Base-by-base conservation (phyloP, 108 stramenopile species). In the Craspedostauros australis region DNA sequence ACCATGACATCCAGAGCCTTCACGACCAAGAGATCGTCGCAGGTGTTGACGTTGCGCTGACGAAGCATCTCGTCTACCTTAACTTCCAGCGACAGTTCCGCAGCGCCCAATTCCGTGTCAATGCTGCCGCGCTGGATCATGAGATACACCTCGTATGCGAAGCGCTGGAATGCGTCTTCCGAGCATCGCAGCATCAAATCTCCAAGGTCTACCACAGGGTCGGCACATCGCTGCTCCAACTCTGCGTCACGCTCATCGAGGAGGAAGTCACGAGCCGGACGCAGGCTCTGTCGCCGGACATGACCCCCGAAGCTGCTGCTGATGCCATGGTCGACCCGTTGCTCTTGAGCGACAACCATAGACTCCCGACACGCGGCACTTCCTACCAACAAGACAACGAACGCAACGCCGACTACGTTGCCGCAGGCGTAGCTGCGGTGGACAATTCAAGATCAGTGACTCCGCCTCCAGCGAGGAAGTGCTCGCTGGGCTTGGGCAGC, bases 21-120 rank as follows among this genome's bases (percentile, higher is more conserved):
- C 81, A 82, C 54, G 70, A 75, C 39, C 27, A 44, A 5, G 81
- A 82, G 30, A 62, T 82, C 16, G 62, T 43, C 4, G 68, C 56
- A 0, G 69, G 76, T 19, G 71, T 71, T 31, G 76, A 75, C 45
- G 38, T 69, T 21, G 73, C 65, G 1, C 39, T 82, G 15, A 51
- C 63, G 29, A 82, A 78, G 44, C 71, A 72, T 44, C 39, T 82
- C 46, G 60, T 57, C 5, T 71, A 69, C 45, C 57, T 82, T n/a
- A 48, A 66, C 33, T 66, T 58, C 23, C 51, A 51, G 34, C 24
- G 42, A 2, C 37, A 37, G 3, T 66, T 66, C 46, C 56, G 56
- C 5, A 31, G 57, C 43, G 42, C 46, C 3, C 65, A 50, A 12
- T 49, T 49, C 6, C 5, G 16, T n/a, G 29, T 21, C 11, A 43